phyloP scores from a whole-genome alignment of 495 filamentous ascomycete species.

The Cladorrhinum samala region DNA sequence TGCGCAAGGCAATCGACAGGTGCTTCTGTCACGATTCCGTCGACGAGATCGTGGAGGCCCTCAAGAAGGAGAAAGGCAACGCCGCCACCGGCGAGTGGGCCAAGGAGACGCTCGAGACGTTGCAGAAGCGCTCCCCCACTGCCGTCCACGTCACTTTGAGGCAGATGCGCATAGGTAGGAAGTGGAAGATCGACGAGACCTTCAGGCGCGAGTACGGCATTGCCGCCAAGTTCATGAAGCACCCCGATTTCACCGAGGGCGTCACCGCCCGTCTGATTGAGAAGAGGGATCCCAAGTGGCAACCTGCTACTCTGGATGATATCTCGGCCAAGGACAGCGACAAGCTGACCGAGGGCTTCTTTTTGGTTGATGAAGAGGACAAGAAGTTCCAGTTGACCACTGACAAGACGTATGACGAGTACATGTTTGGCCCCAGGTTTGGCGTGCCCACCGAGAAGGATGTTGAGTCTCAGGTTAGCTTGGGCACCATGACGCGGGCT shows the following conservation, averaged over 20 bases:
- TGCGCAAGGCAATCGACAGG: slow-evolving; percentile 75
- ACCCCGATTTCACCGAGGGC: slow-evolving; percentile 82
- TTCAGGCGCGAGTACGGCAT: slow-evolving; percentile 80
- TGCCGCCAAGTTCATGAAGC: slow-evolving; percentile 74
- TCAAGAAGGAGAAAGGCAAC: slow-evolving; percentile 49
- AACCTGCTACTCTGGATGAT: slow-evolving; percentile 61
- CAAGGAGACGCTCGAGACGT: slow-evolving; percentile 58
- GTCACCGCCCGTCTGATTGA: slow-evolving; percentile 69
- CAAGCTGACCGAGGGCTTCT: slow-evolving; percentile 58
- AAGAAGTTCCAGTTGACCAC: slow-evolving; percentile 48
- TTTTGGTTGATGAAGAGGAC: slow-evolving; percentile 24
- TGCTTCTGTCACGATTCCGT: slow-evolving; percentile 65
- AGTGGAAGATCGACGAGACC: slow-evolving; percentile 73
- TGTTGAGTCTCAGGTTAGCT: slow-evolving; percentile 50
- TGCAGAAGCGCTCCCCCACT: slow-evolving; percentile 73
- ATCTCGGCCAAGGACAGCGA: slow-evolving; percentile 35
- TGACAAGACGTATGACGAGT: slow-evolving; percentile 50
- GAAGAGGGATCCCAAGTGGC: slow-evolving; percentile 61
- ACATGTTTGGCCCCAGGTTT: slow-evolving; percentile 53
- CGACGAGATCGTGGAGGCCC: slow-evolving; percentile 60
- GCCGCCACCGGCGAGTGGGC: slow-evolving; percentile 60
- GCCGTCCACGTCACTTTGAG: slow-evolving; percentile 73
- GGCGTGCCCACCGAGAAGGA: slow-evolving; percentile 72
- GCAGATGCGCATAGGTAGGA: slow-evolving; percentile 66
- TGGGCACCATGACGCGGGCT: slow-evolving; percentile 28